Base-by-base conservation (phyloP, 2,329 filamentous ascomycete genomes). In the Alternaria consortialis region DNA sequence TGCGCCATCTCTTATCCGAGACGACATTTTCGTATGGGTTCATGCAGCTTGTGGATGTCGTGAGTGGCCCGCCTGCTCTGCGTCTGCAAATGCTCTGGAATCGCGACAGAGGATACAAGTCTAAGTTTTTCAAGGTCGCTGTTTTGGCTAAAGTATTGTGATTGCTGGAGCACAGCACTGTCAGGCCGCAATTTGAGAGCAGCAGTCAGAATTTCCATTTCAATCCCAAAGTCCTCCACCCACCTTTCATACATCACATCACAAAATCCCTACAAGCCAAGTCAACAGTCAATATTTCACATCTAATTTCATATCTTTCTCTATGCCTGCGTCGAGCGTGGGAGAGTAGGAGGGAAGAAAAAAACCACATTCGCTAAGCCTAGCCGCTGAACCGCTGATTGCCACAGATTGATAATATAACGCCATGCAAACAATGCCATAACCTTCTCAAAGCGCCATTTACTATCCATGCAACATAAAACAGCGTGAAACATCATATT, bases 401-500 rank as follows among this genome's bases (percentile, higher is more conserved):
- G 42, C 58, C 55, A 56, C 36, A 57, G 25, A 46, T 46, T 27
- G 32, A 53, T 32, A 29, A 51, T 40, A 3, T 5, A 63, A 68
- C 63, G 60, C 65, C 67, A 56, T 62, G 53, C 58, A 57, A 56
- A 50, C 53, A 52, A 59, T 53, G 57, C 66, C 54, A 60, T 50
- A 23, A 58, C 37, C 36, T 48, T 44, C 20, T 50, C 56, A 44
- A 25, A 56, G 57, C 54, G 62, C 58, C 56, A 55, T 32, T 52
- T 46, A 46, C 55, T 32, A 12, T 31, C 34, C 58, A 66, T 64
- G 65, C 63, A 67, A 65, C 47, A 44, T 59, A 52, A 37, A 51
- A 23, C 27, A 54, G 56, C 34, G 32, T 47, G 32, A 58, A 51
- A 46, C 48, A 32, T 36, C 20, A 50, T 50, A 7, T 7, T 42